These are phyloP conservation scores for Cladophialophora psammophila DNA, from an alignment of 2,329 filamentous ascomycete species.

Conservation along the genomic window DNA sequence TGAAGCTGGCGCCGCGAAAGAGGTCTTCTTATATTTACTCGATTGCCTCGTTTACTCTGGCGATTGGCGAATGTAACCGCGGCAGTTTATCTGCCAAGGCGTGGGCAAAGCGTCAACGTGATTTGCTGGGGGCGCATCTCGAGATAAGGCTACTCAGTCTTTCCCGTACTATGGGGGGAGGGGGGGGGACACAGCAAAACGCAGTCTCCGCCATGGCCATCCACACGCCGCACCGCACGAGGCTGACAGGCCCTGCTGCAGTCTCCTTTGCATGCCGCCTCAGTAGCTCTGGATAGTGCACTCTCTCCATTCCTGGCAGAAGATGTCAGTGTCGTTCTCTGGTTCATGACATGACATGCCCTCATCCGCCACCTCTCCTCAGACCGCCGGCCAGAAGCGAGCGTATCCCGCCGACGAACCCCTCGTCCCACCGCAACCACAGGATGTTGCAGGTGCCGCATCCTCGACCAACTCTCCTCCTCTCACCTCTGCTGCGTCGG, in stretches of 20 bases:
- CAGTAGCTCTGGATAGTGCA: conserved; percentile 16
- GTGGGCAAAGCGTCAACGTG: neutral
- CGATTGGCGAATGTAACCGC: conserved; percentile 10
- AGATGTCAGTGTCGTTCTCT: conserved; percentile 34
- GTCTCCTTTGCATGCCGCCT: conserved; percentile 7
- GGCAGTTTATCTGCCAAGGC: conserved; percentile 15
- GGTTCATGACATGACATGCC: conserved; percentile 40
- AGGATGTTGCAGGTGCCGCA: conserved; percentile 19
- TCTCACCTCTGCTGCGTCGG: conserved; percentile 39
- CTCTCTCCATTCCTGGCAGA: conserved; percentile 30
- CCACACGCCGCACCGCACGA: conserved; percentile 16
- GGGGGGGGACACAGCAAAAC: neutral
- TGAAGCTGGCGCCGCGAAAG: too few species aligned
- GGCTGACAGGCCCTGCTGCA: conserved; percentile 20
- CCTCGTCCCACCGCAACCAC: conserved; percentile 18
- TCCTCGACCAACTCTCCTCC: conserved; percentile 35
- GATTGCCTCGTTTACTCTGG: neutral
- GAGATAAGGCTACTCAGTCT: conserved; percentile 8
- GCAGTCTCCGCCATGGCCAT: conserved; percentile 5
- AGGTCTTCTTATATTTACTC: too few species aligned
- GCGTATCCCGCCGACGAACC: conserved; percentile 39
- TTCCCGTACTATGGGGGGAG: too few species aligned
- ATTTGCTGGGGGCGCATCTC: neutral
- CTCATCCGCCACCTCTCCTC: conserved; percentile 37
- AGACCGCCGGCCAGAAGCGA: conserved; percentile 40